Conservation (phyloP, 306 rosid species). For the Trifolium pratense region DNA sequence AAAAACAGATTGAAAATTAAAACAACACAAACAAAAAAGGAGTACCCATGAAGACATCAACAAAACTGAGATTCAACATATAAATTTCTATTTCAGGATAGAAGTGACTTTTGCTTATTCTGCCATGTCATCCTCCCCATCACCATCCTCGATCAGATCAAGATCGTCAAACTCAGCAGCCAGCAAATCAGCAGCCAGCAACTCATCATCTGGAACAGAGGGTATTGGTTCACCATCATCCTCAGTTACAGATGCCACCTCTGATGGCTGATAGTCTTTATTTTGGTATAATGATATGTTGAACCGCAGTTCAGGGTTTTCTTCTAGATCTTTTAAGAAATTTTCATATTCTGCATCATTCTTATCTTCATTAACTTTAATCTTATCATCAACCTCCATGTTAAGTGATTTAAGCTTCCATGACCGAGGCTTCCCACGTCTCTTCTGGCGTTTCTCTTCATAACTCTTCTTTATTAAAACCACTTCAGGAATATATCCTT, state of each 20-base stretch:
- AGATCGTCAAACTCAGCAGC: not conserved
- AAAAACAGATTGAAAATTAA: conserved; percentile 18
- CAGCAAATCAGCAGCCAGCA: too few relatives aligned
- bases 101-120: conserved; percentile 1
- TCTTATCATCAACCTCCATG: conserved; percentile 26
- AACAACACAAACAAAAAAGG: not conserved
- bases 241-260: conserved; percentile 5
- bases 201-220: conserved; percentile 14
- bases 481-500: conserved; percentile 19
- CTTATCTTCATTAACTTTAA: conserved; percentile 12
- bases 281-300: conserved; percentile 21
- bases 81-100: not conserved
- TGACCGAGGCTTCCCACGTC: not conserved
- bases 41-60: not conserved
- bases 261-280: conserved; percentile 24
- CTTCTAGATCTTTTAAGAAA: conserved; percentile 5
- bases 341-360: not conserved
- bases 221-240: not conserved
- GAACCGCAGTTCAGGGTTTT: conserved; percentile 24
- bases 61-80: not conserved
- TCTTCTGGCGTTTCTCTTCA: conserved; percentile 17
- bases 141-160: not conserved
- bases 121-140: conserved; percentile 7
- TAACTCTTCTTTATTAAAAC: conserved; percentile 28
- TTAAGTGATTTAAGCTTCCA: conserved; percentile 17